Conservation (phyloP, 2,329 filamentous ascomycete species). For the Cladosporium austrohemisphaericum region DNA sequence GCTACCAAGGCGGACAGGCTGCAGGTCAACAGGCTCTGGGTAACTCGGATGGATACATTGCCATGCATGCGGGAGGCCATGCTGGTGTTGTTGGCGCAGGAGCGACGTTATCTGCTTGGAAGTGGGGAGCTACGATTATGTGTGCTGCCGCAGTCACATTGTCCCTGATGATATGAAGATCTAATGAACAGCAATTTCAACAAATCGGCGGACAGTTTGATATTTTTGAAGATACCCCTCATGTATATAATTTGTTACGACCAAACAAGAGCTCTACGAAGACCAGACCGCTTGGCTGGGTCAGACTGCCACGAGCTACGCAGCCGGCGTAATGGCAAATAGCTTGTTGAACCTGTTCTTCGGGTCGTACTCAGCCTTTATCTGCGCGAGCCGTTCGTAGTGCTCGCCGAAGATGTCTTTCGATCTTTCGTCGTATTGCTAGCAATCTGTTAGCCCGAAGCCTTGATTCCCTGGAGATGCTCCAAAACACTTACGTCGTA, state of each 20-base stretch:
- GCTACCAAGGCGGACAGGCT: not conserved
- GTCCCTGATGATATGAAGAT: too few species aligned
- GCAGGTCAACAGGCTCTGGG: not conserved
- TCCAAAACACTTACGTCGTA: constrained; percentile 31
- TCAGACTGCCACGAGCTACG: not conserved
- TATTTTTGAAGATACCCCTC: too few species aligned
- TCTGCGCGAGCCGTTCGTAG: constrained; percentile 36
- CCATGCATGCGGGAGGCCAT: not conserved
- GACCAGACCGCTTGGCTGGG: too few species aligned
- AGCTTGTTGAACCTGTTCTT: constrained; percentile 45
- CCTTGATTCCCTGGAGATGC: too few species aligned
- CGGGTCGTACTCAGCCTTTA: constrained; percentile 48
- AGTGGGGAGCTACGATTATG: not conserved
- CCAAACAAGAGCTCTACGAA: too few species aligned
- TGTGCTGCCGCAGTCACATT: not conserved
- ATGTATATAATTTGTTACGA: too few species aligned
- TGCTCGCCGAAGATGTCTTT: constrained; percentile 46
- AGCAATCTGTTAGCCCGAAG: too few species aligned
- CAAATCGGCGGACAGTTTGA: too few species aligned
- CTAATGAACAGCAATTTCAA: too few species aligned
- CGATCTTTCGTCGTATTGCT: constrained; percentile 30
- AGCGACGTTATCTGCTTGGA: not conserved
- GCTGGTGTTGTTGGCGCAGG: not conserved
- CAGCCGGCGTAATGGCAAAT: constrained; percentile 23
- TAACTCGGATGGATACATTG: constrained; percentile 9